Conservation (phyloP, 1,284 basidiomycete species). For the Prillingera fragicola region DNA sequence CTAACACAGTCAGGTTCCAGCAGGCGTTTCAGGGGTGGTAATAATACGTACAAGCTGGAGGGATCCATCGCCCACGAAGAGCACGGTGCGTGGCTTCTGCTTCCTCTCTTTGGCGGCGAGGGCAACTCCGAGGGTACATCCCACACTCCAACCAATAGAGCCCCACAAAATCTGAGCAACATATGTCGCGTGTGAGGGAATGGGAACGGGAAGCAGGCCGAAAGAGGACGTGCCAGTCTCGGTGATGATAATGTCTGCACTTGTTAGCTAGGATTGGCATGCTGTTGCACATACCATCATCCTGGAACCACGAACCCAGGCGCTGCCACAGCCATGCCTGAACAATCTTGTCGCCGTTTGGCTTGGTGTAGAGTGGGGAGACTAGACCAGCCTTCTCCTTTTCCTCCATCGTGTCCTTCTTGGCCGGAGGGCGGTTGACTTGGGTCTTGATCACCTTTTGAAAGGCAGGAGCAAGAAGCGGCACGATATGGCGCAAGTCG, state of each 20-base stretch:
- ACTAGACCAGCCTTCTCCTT: constrained; percentile 32
- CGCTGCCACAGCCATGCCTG: constrained; percentile 85
- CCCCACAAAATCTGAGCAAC: constrained; percentile 59
- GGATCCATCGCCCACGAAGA: constrained; percentile 68
- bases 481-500: constrained; percentile 50
- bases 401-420: constrained; percentile 27
- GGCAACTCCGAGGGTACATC: constrained; percentile 47
- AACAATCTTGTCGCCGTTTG: constrained; percentile 51
- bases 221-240: constrained; percentile 69
- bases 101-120: constrained; percentile 67
- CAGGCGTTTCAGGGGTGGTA: background rate
- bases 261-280: background rate
- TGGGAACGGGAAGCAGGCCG: constrained; percentile 67
- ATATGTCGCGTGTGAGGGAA: constrained; percentile 63
- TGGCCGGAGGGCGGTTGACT: constrained; percentile 8
- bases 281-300: constrained; percentile 50
- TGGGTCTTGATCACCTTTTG: constrained; percentile 25
- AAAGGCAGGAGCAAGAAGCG: constrained; percentile 45
- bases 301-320: constrained; percentile 68
- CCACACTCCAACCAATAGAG: constrained; percentile 52
- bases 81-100: constrained; percentile 60
- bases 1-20: constrained; percentile 16
- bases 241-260: constrained; percentile 68
- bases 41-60: constrained; percentile 48
- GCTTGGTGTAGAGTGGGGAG: constrained; percentile 4